phyloP scores from a whole-genome alignment of 106 monocot genomes.

The Dactylorhiza incarnata region DNA sequence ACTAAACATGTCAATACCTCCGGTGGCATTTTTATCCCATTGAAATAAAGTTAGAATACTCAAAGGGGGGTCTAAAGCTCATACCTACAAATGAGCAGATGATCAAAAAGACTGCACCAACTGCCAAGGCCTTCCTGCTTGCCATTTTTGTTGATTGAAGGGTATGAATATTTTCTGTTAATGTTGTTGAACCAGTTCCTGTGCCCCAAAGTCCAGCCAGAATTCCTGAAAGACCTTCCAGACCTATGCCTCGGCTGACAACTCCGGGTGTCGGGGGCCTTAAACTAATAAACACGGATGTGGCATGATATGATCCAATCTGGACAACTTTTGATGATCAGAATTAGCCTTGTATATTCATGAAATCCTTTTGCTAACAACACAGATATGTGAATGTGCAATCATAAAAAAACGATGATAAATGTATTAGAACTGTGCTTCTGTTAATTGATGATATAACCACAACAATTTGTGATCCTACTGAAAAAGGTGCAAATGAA shows the following conservation, averaged over 20 bases:
- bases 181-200: conserved; percentile 80
- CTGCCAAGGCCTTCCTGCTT: conserved; percentile 63
- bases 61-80: background rate
- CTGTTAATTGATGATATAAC: too few relatives aligned
- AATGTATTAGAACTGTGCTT: too few relatives aligned
- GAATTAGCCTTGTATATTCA: background rate
- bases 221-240: conserved; percentile 84
- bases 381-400: background rate
- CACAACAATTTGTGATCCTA: too few relatives aligned
- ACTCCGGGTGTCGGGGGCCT: conserved; percentile 83
- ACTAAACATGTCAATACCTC: too few relatives aligned
- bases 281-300: conserved; percentile 63
- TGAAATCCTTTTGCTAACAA: background rate
- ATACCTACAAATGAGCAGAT: conserved; percentile 90
- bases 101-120: conserved; percentile 74
- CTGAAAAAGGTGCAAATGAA: too few relatives aligned
- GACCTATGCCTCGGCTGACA: conserved; percentile 90
- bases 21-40: background rate
- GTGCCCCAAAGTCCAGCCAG: conserved; percentile 98
- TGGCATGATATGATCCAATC: conserved; percentile 92
- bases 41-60: background rate
- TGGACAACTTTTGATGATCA: conserved; percentile 14
- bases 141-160: conserved; percentile 81
- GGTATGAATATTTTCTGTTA: conserved; percentile 94
- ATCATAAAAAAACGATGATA: too few relatives aligned